Conservation (phyloP, 768 basidiomycete genomes). For the Mrakia gelida region DNA sequence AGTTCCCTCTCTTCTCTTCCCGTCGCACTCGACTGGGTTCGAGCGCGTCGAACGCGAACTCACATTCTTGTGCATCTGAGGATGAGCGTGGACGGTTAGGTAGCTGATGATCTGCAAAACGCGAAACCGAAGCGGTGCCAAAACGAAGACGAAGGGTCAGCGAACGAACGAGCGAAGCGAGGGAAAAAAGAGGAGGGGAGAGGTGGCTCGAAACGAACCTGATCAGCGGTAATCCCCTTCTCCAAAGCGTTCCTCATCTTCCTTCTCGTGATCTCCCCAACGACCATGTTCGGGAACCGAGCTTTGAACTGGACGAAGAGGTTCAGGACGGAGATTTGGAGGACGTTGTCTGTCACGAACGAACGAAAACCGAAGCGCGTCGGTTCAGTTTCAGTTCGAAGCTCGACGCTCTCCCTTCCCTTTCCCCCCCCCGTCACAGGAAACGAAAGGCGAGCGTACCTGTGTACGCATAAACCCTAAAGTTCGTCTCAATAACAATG, state of each 20-base stretch:
- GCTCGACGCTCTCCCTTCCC: background rate
- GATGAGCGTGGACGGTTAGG: constrained; percentile 88
- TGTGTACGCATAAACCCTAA: constrained; percentile 96
- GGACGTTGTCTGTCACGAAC: constrained; percentile 69
- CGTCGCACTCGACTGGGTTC: background rate
- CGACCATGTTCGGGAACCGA: constrained; percentile 94
- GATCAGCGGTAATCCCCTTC: constrained; percentile 94
- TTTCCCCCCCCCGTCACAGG: background rate
- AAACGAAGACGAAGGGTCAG: background rate
- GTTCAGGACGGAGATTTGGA: constrained; percentile 92
- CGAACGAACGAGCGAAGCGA: background rate
- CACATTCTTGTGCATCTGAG: constrained; percentile 95
- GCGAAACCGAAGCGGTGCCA: too few species aligned
- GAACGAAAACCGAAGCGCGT: background rate
- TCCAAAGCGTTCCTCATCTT: constrained; percentile 89
- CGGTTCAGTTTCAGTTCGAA: background rate
- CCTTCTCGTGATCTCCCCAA: constrained; percentile 89
- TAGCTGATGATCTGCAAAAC: constrained; percentile 81
- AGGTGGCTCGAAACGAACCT: constrained; percentile 52
- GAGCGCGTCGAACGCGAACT: too few species aligned
- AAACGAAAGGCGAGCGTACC: constrained; percentile 50
- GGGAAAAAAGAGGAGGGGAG: background rate
- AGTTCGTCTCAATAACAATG: constrained; percentile 96
- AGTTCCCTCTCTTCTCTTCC: background rate
- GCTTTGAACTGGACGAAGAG: constrained; percentile 88